A percentile compares a stretch with the other conserved stretches of the same genome.
Conservation (phyloP, 257 asterid genomes). For the Rehmannia glutinosa region DNA sequence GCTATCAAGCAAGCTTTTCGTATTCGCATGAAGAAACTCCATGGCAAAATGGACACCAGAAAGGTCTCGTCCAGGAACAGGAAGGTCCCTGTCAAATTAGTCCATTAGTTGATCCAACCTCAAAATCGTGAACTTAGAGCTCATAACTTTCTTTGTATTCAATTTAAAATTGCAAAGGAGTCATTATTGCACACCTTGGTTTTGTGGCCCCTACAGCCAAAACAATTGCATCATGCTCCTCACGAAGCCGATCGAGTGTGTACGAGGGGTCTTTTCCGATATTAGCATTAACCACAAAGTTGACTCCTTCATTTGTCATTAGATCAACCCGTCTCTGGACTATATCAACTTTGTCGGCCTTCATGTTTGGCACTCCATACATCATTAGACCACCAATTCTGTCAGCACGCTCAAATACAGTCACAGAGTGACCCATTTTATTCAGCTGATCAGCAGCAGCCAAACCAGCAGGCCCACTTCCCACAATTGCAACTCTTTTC, state of each 20-base stretch:
- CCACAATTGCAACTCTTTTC: constrained; percentile 77
- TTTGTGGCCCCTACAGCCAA: constrained; percentile 97
- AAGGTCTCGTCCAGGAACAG: constrained; percentile 92
- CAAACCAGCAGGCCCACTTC: constrained; percentile 98
- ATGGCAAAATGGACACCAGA: constrained; percentile 97
- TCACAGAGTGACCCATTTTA: constrained; percentile 82
- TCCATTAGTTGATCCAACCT: neutral
- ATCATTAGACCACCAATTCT: constrained; percentile 98
- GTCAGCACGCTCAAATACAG: constrained; percentile 94
- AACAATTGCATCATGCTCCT: constrained; percentile 78
- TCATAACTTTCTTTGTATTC: neutral
- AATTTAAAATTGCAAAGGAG: neutral
- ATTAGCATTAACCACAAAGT: constrained; percentile 80
- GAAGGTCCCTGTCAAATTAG: constrained; percentile 71
- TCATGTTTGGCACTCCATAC: constrained; percentile 99
- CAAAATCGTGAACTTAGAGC: neutral
- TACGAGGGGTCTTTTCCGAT: constrained; percentile 71
- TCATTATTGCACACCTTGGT: constrained; percentile 59
- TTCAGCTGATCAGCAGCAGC: constrained; percentile 99
- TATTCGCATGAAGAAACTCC: constrained; percentile 98
- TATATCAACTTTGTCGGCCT: constrained; percentile 79
- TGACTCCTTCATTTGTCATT: constrained; percentile 90
- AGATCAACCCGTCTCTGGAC: constrained; percentile 94
- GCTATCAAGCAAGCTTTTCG: constrained; percentile 93
- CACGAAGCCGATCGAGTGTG: constrained; percentile 65